A percentile compares a stretch with the other conserved stretches of the same genome.
phyloP scores from a whole-genome alignment of 2,329 filamentous ascomycete genomes.

The Hypomyces rosellus region DNA sequence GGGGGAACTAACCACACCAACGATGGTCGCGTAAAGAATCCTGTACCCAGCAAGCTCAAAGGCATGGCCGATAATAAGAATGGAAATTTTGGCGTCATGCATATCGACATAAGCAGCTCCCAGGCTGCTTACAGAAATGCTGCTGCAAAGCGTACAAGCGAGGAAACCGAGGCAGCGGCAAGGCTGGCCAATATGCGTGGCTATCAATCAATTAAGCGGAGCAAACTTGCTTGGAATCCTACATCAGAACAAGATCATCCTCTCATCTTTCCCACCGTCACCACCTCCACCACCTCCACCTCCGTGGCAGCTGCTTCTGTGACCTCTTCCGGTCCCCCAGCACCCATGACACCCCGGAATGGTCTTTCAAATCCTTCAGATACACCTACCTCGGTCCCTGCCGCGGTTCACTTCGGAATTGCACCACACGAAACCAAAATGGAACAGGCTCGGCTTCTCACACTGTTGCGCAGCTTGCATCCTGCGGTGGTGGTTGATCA shows the following conservation, averaged over 20 bases:
- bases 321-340: not conserved
- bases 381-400: not conserved
- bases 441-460: slow-evolving; percentile 55
- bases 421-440: slow-evolving; percentile 45
- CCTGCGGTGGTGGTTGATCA: slow-evolving; percentile 54
- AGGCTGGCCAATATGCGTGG: slow-evolving; percentile 48
- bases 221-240: slow-evolving; percentile 27
- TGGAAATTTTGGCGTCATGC: slow-evolving; percentile 58
- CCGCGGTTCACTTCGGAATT: slow-evolving; percentile 9
- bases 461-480: slow-evolving; percentile 48
- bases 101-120: slow-evolving; percentile 46
- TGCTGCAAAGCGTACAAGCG: slow-evolving; percentile 55
- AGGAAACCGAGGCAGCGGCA: slow-evolving; percentile 53
- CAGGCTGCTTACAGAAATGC: slow-evolving; percentile 44
- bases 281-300: not conserved
- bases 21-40: slow-evolving; percentile 40
- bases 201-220: slow-evolving; percentile 45
- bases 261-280: too few relatives aligned
- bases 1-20: slow-evolving; percentile 12
- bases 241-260: slow-evolving; percentile 3
- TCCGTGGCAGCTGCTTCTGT: not conserved
- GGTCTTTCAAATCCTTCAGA: slow-evolving; percentile 3
- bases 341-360: slow-evolving; percentile 7
- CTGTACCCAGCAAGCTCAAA: slow-evolving; percentile 57
- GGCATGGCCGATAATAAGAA: slow-evolving; percentile 50